phyloP scores from a whole-genome alignment of 2,329 filamentous ascomycete species.

The Aspergillus phoenicis region DNA sequence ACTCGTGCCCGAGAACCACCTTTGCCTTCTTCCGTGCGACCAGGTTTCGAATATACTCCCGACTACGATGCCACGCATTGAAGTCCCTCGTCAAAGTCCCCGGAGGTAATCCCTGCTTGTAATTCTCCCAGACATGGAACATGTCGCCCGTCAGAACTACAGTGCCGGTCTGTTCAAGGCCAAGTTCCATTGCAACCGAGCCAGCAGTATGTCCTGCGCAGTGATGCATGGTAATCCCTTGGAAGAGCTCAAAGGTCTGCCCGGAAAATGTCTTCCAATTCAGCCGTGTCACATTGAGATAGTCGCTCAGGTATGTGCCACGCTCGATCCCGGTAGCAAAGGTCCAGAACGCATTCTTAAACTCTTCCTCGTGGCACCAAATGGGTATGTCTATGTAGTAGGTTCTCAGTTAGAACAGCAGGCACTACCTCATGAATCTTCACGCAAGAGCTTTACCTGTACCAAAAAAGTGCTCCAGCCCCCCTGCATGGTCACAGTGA shows the following conservation, averaged over 20 bases:
- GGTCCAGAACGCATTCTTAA: constrained; percentile 51
- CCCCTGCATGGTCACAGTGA: constrained; percentile 53
- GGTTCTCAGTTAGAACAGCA: too few species aligned
- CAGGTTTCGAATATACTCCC: too few species aligned
- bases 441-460: constrained; percentile 21
- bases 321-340: constrained; percentile 46
- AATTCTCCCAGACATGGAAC: constrained; percentile 46
- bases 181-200: constrained; percentile 41
- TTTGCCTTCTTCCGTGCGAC: too few species aligned
- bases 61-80: neutral
- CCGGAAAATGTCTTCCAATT: constrained; percentile 51
- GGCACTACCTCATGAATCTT: too few species aligned
- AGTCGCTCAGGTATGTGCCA: constrained; percentile 44
- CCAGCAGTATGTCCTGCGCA: constrained; percentile 43
- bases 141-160: constrained; percentile 48
- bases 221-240: constrained; percentile 44
- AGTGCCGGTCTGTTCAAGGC: constrained; percentile 39
- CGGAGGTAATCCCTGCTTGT: constrained; percentile 36
- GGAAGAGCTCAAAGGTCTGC: constrained; percentile 41
- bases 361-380: constrained; percentile 52
- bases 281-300: constrained; percentile 37
- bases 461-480: constrained; percentile 49
- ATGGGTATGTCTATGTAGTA: constrained; percentile 41
- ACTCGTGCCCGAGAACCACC: too few species aligned
- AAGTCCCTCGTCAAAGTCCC: constrained; percentile 34